Evolutionary conservation across 768 basidiomycete species (phyloP).

Genomic region (Psilocybe azurescens): DNA sequence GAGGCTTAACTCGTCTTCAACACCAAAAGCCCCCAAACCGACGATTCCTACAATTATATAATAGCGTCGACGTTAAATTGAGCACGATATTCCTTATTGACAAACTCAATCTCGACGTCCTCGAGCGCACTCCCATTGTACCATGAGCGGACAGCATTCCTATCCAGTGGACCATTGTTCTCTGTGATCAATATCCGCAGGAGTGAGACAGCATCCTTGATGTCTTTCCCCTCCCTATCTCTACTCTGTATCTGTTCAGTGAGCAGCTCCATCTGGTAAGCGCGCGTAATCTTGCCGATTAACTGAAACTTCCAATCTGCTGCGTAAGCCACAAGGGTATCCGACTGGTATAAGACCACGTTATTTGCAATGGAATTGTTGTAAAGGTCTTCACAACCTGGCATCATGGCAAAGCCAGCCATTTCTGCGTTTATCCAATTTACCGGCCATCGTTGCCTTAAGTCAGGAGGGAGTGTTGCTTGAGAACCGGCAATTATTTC

Average conservation of each 20-base stretch:
- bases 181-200: background rate
- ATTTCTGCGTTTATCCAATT: slow-evolving; percentile 17
- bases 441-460: slow-evolving; percentile 7
- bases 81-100: slow-evolving; percentile 6
- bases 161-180: slow-evolving; percentile 4
- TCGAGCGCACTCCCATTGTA: slow-evolving; percentile 12
- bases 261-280: slow-evolving; percentile 11
- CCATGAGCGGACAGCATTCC: slow-evolving; percentile 6
- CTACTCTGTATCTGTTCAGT: background rate
- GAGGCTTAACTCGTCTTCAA: no score
- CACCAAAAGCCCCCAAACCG: no score
- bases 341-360: background rate
- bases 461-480: background rate
- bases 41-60: background rate
- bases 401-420: slow-evolving; percentile 5
- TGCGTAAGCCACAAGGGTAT: slow-evolving; percentile 10
- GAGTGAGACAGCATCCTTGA: slow-evolving; percentile 8
- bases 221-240: slow-evolving; percentile 1
- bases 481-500: slow-evolving; percentile 6
- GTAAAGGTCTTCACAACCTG: slow-evolving; percentile 11
- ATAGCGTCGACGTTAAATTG: slow-evolving; percentile 2
- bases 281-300: slow-evolving; percentile 7
- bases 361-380: slow-evolving; percentile 9
- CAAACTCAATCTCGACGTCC: slow-evolving; percentile 5
- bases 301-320: slow-evolving; percentile 21